A percentile compares a stretch with the other conserved stretches of the same genome.
Conservation (phyloP, 176 grass and related monocot species). For the Thinopyrum elongatum region DNA sequence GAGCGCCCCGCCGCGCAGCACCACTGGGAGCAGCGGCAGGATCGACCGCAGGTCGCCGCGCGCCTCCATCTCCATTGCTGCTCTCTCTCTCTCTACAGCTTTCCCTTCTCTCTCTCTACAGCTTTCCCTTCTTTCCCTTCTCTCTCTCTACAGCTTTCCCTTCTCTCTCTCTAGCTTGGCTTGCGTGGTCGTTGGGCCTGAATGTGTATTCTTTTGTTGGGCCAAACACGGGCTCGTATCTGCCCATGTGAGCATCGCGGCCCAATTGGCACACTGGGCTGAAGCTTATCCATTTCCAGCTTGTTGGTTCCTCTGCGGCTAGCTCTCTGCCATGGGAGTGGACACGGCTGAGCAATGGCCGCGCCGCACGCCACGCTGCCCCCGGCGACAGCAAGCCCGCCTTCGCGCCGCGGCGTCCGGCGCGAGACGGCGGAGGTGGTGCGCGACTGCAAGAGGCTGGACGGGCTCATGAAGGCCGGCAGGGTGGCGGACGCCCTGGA, state of each 20-base stretch:
- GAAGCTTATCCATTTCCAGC: constrained; percentile 23
- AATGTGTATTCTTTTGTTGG: background rate
- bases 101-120: background rate
- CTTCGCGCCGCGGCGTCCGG: background rate
- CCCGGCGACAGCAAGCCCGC: background rate
- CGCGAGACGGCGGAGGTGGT: constrained; percentile 24
- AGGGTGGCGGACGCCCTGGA: constrained; percentile 35
- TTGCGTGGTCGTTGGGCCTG: background rate
- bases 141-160: background rate
- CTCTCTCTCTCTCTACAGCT: background rate
- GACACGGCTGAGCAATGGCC: constrained; percentile 7
- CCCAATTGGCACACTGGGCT: background rate
- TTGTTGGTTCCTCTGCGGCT: background rate
- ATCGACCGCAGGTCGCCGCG: constrained; percentile 49
- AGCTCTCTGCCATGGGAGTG: background rate
- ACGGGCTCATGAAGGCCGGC: constrained; percentile 50
- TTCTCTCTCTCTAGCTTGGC: background rate
- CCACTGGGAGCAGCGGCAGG: constrained; percentile 69
- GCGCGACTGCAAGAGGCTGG: constrained; percentile 45
- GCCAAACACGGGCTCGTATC: background rate
- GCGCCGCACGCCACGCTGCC: constrained; percentile 6
- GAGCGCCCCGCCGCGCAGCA: constrained; percentile 45
- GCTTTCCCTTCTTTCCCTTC: background rate
- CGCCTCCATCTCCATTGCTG: constrained; percentile 27
- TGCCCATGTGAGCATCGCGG: background rate